Evolutionary conservation across 164 flowering plant species (phyloP).

Genomic region (Vitis riparia): DNA sequence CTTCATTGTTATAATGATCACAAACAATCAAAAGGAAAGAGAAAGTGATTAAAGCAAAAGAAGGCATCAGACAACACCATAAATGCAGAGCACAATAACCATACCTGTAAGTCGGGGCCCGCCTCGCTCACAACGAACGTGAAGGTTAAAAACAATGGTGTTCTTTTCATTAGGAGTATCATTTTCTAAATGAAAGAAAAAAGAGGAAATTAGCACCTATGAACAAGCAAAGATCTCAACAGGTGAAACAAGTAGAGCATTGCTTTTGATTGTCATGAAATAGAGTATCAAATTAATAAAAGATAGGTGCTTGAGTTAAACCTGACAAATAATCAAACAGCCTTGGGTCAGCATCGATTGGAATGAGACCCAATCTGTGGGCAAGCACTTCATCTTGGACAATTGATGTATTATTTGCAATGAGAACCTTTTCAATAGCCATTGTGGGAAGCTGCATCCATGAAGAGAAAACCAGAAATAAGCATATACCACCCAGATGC

Average conservation of each 20-base stretch:
- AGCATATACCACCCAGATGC: background rate
- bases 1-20: conserved; percentile 3
- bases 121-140: conserved; percentile 54
- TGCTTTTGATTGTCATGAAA: too few relatives aligned
- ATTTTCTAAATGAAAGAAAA: conserved; percentile 45
- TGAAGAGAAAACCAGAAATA: background rate
- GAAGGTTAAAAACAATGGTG: conserved; percentile 86
- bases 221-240: background rate
- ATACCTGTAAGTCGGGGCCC: conserved; percentile 62
- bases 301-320: conserved; percentile 20
- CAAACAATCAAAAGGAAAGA: background rate
- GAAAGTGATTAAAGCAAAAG: background rate
- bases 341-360: conserved; percentile 81
- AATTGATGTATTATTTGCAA: conserved; percentile 85
- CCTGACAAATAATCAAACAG: conserved; percentile 82
- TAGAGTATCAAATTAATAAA: background rate
- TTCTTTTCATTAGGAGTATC: conserved; percentile 83
- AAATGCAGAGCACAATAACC: conserved; percentile 5
- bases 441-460: conserved; percentile 76
- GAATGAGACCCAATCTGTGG: conserved; percentile 90
- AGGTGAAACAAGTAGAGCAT: background rate
- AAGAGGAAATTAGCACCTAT: background rate
- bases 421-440: conserved; percentile 93
- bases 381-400: conserved; percentile 93
- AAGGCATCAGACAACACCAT: background rate